These are phyloP conservation scores for Athelia psychrophila DNA, from an alignment of 1,284 basidiomycete genomes.

Conservation along the genomic window DNA sequence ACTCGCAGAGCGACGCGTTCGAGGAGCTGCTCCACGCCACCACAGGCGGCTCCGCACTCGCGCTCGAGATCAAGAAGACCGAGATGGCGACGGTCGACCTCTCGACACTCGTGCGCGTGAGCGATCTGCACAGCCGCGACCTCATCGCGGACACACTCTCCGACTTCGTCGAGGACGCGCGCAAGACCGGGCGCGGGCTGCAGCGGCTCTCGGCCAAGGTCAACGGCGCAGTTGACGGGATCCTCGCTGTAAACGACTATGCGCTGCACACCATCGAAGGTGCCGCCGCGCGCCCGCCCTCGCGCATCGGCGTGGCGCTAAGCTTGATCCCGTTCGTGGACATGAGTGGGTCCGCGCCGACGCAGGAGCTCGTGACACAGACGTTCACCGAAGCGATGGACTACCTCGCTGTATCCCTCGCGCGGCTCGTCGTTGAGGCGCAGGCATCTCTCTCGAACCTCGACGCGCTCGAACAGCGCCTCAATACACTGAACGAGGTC, in stretches of 20 bases:
- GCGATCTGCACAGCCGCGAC: constrained; percentile 60
- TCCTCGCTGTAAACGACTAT: constrained; percentile 66
- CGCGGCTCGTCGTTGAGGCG: constrained; percentile 59
- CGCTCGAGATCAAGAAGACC: constrained; percentile 68
- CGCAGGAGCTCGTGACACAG: constrained; percentile 41
- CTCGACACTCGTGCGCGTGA: constrained; percentile 54
- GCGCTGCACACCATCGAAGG: constrained; percentile 59
- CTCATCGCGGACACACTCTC: constrained; percentile 45
- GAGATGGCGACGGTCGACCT: constrained; percentile 72
- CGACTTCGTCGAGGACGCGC: constrained; percentile 58
- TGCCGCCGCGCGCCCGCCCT: constrained; percentile 35
- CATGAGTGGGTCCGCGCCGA: constrained; percentile 45
- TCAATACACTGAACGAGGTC: constrained; percentile 52
- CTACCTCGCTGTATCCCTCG: constrained; percentile 48
- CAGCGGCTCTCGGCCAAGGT: constrained; percentile 59
- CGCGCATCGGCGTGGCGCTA: too few species aligned
- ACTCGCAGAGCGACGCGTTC: constrained; percentile 57
- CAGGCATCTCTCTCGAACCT: constrained; percentile 51
- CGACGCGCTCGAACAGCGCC: constrained; percentile 56
- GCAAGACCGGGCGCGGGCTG: constrained; percentile 52
- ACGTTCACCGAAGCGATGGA: constrained; percentile 64
- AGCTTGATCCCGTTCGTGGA: constrained; percentile 26
- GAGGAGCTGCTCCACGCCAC: constrained; percentile 59
- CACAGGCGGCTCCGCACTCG: constrained; percentile 51
- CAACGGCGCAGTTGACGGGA: constrained; percentile 68